Conservation (phyloP, 2,329 filamentous ascomycete species). For the Hypoxylon sp. region DNA sequence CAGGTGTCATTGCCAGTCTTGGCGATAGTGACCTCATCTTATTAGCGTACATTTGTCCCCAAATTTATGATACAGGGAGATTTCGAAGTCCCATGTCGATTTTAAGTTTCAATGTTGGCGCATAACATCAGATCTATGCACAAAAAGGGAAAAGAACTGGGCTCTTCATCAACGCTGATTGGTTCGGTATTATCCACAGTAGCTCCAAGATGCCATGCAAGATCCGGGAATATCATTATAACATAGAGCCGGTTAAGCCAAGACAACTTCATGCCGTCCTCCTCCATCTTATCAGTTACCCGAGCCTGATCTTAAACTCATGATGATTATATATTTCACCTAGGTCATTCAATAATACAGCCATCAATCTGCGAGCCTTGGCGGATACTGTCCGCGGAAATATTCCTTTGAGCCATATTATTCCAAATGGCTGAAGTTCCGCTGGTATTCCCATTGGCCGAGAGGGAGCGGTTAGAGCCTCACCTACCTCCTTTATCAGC, state of each 20-base stretch:
- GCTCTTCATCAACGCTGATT: slow-evolving; percentile 10
- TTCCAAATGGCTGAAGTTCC: slow-evolving; percentile 50
- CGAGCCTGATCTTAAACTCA: background rate
- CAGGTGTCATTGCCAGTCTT: background rate
- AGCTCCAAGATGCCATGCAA: slow-evolving; percentile 8
- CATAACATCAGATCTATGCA: slow-evolving; percentile 18
- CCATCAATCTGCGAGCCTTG: background rate
- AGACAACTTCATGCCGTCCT: slow-evolving; percentile 16
- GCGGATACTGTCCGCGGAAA: background rate
- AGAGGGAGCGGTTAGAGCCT: slow-evolving; percentile 52
- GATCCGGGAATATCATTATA: slow-evolving; percentile 10
- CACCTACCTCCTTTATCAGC: slow-evolving; percentile 49
- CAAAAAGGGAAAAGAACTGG: slow-evolving; percentile 8
- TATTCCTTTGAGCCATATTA: background rate
- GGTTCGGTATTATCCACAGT: background rate
- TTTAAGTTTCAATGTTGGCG: background rate
- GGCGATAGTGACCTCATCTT: background rate
- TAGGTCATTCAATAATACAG: background rate
- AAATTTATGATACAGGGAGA: background rate
- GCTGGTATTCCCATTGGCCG: slow-evolving; percentile 50
- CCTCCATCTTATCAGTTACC: background rate
- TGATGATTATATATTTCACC: background rate
- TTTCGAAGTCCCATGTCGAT: background rate
- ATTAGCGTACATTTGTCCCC: background rate
- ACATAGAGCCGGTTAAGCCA: background rate